Evolutionary conservation across 2,329 filamentous ascomycete species (phyloP).

Genomic region (Fusarium sp.): DNA sequence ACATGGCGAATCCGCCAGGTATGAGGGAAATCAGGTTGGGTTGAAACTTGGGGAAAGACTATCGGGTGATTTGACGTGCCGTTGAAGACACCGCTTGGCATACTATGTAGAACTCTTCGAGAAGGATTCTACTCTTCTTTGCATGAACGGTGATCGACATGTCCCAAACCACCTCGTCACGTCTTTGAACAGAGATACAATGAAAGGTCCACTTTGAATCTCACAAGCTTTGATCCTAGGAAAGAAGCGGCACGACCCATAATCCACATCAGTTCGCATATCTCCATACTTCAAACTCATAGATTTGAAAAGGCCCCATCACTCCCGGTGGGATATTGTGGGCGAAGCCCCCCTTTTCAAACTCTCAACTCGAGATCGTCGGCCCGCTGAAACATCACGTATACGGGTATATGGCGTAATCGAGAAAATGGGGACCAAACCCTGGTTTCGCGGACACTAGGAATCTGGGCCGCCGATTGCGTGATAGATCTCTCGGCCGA

Average conservation of each 20-base stretch:
- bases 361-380: neutral
- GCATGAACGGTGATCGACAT: conserved; percentile 4
- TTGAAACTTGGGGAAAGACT: neutral
- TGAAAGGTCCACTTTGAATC: neutral
- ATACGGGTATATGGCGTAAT: neutral
- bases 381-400: neutral
- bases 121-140: neutral
- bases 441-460: neutral
- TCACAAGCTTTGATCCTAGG: neutral
- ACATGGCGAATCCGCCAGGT: neutral
- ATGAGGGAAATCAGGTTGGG: neutral
- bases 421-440: neutral
- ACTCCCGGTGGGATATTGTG: neutral
- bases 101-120: neutral
- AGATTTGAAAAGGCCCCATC: neutral
- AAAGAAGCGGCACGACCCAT: neutral
- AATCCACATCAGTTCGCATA: neutral
- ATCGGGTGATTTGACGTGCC: neutral
- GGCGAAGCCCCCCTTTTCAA: neutral
- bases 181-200: neutral
- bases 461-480: conserved; percentile 4
- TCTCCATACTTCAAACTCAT: neutral
- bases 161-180: neutral
- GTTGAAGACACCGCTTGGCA: neutral
- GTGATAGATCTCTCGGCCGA: conserved; percentile 3